Percentiles rank a stretch among this genome's conserved stretches.
phyloP scores from a whole-genome alignment of 2,329 filamentous ascomycete genomes.

The Neophaeococcomyces aloes region DNA sequence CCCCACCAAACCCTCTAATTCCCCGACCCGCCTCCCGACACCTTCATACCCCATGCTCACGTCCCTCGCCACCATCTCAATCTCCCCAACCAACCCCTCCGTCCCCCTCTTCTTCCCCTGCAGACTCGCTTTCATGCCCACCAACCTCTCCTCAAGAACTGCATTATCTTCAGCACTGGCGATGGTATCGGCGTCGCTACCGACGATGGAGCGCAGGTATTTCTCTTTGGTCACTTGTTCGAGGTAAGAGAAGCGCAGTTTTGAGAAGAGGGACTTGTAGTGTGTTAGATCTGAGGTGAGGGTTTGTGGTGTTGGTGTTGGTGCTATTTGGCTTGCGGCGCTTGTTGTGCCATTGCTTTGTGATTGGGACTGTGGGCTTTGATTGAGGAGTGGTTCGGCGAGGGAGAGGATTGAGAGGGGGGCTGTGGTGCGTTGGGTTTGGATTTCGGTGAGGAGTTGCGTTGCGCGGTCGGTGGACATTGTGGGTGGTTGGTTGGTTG shows the following conservation, averaged over 20 bases:
- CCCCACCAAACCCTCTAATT: constrained; percentile 31
- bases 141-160: constrained; percentile 60
- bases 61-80: constrained; percentile 59
- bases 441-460: constrained; percentile 9
- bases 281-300: constrained; percentile 76
- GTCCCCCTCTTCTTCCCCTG: constrained; percentile 74
- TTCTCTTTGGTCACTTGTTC: constrained; percentile 99
- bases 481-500: not conserved
- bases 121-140: constrained; percentile 60
- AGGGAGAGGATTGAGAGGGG: constrained; percentile 29
- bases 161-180: constrained; percentile 74
- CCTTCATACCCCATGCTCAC: constrained; percentile 45
- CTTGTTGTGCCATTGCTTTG: constrained; percentile 6
- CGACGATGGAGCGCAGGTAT: constrained; percentile 85
- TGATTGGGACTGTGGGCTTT: not conserved
- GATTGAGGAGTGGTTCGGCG: constrained; percentile 18
- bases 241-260: constrained; percentile 92
- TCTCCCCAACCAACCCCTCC: constrained; percentile 57
- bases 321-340: too few species aligned
- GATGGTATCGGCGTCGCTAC: constrained; percentile 77
- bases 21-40: constrained; percentile 36
- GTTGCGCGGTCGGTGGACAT: not conserved
- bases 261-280: constrained; percentile 86
- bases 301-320: constrained; percentile 54
- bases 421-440: constrained; percentile 18